phyloP scores from a whole-genome alignment of 805 yeast species.

The Sugiyamaella qingdaonensis region DNA sequence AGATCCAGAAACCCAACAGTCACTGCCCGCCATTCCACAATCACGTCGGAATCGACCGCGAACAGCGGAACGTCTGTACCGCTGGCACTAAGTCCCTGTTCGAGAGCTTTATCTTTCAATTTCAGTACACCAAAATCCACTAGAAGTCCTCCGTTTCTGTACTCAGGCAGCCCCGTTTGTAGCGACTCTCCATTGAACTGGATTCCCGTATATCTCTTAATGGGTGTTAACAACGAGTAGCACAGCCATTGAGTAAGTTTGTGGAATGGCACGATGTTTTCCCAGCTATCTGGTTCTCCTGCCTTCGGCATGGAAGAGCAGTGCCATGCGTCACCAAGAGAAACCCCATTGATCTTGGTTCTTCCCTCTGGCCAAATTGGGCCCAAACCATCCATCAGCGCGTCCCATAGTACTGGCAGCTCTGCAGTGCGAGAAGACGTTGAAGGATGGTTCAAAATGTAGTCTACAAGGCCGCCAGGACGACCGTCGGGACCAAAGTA shows the following conservation, averaged over 20 bases:
- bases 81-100: constrained; percentile 11
- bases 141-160: constrained; percentile 61
- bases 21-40: constrained; percentile 65
- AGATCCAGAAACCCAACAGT: constrained; percentile 55
- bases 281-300: constrained; percentile 32
- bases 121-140: constrained; percentile 51
- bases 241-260: constrained; percentile 66
- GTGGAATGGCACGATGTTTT: constrained; percentile 55
- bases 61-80: constrained; percentile 44
- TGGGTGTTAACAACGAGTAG: constrained; percentile 54
- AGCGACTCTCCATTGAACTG: constrained; percentile 37
- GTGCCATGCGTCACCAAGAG: constrained; percentile 63
- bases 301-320: constrained; percentile 26
- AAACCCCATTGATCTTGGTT: constrained; percentile 44
- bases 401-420: constrained; percentile 48
- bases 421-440: constrained; percentile 32
- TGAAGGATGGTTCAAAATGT: constrained; percentile 33
- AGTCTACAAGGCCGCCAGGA: constrained; percentile 52
- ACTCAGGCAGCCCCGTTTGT: constrained; percentile 58
- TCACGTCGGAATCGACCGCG: constrained; percentile 52
- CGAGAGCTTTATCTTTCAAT: constrained; percentile 41
- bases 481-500: constrained; percentile 47
- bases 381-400: constrained; percentile 51
- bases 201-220: constrained; percentile 41
- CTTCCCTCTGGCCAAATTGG: constrained; percentile 63